Base-by-base conservation (phyloP, 2,329 filamentous ascomycete species). In the Endocalyx cinctus region DNA sequence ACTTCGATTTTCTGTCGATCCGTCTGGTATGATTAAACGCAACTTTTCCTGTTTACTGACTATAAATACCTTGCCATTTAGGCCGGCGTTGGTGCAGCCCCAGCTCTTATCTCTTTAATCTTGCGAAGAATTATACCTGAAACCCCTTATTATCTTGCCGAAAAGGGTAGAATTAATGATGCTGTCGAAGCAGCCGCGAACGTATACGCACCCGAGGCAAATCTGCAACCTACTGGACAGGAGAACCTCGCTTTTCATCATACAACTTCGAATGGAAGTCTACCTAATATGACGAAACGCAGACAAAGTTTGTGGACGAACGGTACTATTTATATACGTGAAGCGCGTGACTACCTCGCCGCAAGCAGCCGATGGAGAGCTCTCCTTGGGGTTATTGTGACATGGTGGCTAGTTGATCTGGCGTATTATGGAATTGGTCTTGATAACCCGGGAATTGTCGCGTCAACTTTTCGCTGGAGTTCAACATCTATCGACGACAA, bases 41-140 rank as follows among this genome's bases (percentile, higher is more conserved):
- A n/a, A n/a, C n/a, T n/a, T n/a, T n/a, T n/a, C n/a, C n/a, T n/a
- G n/a, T n/a, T n/a, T n/a, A n/a, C n/a, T n/a, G n/a, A n/a, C n/a
- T n/a, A n/a, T n/a, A n/a, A n/a, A n/a, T n/a, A n/a, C n/a, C n/a
- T n/a, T n/a, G n/a, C n/a, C n/a, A n/a, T n/a, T n/a, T n/a, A n/a
- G n/a, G n/a, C n/a, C n/a, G n/a, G 66, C 0, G 57, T 71, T 14
- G 67, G 68, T 4, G 67, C 67, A 3, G 46, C 69, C 3, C 68
- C 67, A 7, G 66, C 65, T 14, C 56, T 62, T 6, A 52, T 71
- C 13, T 66, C 67, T n/a, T 59, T 67, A 14, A 33, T 67, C 3
- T 63, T 70, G 34, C 59, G 68, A 15, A 62, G 69, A 31, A 60
- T 61, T 13, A 70, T 72, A 32, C 67, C 67, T 1, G 68, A 72